Base-by-base conservation (phyloP, 257 asterid species). In the Rhazya stricta region DNA sequence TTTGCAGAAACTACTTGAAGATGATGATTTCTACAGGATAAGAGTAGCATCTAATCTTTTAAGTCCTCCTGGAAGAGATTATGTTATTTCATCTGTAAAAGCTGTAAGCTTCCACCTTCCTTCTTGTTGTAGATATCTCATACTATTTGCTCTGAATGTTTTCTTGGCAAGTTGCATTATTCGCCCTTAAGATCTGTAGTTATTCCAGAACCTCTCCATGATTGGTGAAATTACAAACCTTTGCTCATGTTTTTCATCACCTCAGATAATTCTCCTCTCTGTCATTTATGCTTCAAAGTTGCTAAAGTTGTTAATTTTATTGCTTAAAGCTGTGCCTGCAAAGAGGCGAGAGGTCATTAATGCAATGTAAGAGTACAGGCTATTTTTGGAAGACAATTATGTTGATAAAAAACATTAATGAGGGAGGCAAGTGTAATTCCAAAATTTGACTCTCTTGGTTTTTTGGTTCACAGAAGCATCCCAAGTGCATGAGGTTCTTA, bases 1-100 rank as follows among this genome's bases (percentile, higher is more conserved):
- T 71, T 76, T 75, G 77, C 96, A 95, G 99, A 86, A 85, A 80
- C 92, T 95, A 48, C 77, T 95, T 88, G 90, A 92, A 81, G 91
- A 79, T 74, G 99, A 95, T 73, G 98, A 91, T 78, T 92, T 91
- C 81, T 95, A 95, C 79, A 85, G 85, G 83, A 86, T 95, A 82
- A 89, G 98, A 82, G 74, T 95, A 32, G 96, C 96, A 3, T 89
- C 98, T 70, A 91, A 88, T 61, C 88, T 92, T 79, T 83, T 89
- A 77, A 89, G 77, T 83, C 88, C 81, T 71, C 93, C 92, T 51
- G 98, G 98, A 48, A 88, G 89, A 76, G 93, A 88, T 74, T 86
- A 86, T 67, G 83, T 90, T 69, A 69, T 92, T 72, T 92, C 99
- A 54, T 89, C 99, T 1, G 93, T 91, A 66, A 95, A 88, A 83